Evolutionary conservation across 805 yeast species (phyloP), one percentile per base, ranked within the genome.

Genomic region (Tetrapisispora namnaoensis): DNA sequence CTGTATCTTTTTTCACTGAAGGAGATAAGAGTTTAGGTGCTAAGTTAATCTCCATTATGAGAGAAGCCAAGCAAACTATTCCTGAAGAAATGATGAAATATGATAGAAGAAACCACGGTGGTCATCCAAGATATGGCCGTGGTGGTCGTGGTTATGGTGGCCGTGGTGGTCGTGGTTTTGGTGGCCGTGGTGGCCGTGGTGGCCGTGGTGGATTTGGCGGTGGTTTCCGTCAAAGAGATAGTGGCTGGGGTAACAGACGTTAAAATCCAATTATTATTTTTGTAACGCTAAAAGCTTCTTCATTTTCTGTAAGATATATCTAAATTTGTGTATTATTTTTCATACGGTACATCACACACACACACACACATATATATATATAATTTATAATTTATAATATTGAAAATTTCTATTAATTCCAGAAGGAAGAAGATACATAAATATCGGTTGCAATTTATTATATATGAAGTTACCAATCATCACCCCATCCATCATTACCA

Each of bases 41-140:
- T 61, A 93, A 88, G 62, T 78, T 93, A 65, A 79, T 91, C 62
- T 83, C 85, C 62, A 90, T 93, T 63, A 77, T 93, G 77, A 80
- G 82, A 70, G 99, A 93, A 77, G 99, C 99, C 56, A 85, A 91
- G 67, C 99, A 93, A 73, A 77, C 78, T 52, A 73, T 93, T 59
- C 95, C 95, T 56, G 83, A 83, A 47, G 87, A 80, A 65, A 77
- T 93, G 62, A 76, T 76, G 65, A 82, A 79, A 66, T 82, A 80
- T 73, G 87, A 84, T 60, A 82, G 83, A 65, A 86, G 86, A 53
- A 76, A 82, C 50, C 49, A 55, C 37, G 80, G 87, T 57, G 81
- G 83, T 57, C 72, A 77, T 54, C 73, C 80, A 53, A 71, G 80
- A 51, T 70, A 78, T 48, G 78, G 83, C 46, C 73, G 83, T 53